Base-by-base conservation (phyloP, 1,284 basidiomycete species). In the Apiotrichum sp. region DNA sequence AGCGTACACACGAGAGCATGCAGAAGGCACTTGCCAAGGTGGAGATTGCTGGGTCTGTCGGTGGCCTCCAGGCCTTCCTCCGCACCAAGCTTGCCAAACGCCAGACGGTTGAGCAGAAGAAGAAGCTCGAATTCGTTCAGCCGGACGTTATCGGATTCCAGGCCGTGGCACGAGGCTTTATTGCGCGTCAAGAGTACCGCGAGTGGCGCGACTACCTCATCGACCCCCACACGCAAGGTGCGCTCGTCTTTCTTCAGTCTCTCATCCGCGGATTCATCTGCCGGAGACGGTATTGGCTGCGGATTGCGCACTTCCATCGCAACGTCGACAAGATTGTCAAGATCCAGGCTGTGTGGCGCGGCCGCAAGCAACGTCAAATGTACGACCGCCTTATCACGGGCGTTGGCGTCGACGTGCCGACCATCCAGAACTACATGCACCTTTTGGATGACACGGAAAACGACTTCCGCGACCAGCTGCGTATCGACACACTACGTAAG, bases 391-490 rank as follows among this genome's bases (percentile, higher is more conserved):
- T 99, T 45, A 92, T 92, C n/a, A 79, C 95, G 62, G 95, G 93
- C 41, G 89, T 84, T 59, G 93, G 95, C 64, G 95, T 98, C 59
- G 89, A 88, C 39, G 88, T 98, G 47, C 86, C 88, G 47, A 97
- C 96, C 3, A 93, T 99, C 80, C 97, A 97, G 80, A 96, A 96
- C 74, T 98, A 98, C 73, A 93, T 98, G 47, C 95, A 98, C 76
- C 82, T 99, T 32, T 83, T 98, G 48, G 92, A 97, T 71, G 93
- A 98, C 74, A 96, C 92, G 14, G 95, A 98, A 71, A 85, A 85
- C 38, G 96, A 99, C 75, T 98, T 96, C 75, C 88, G 90, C 69
- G 96, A 98, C 64, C 96, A 98, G 76, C 86, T 98, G 67, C 89
- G 89, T 68, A 85, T 98, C 32, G 95, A 97, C 72, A 82, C 88